Conservation (phyloP, 1,284 basidiomycete species). For the Phlebopus sp. region DNA sequence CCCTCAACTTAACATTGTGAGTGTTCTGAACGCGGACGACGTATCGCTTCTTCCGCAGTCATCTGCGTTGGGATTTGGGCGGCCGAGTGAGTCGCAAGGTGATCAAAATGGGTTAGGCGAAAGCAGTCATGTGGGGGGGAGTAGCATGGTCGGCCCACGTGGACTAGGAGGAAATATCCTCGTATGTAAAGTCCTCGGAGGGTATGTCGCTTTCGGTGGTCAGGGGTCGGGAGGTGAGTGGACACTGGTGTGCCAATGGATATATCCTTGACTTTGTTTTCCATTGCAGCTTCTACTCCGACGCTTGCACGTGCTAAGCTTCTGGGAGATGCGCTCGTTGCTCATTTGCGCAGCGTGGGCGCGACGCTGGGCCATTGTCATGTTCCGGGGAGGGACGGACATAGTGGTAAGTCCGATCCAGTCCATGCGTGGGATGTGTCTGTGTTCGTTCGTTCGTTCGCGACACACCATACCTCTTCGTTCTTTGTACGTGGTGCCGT, state of each 20-base stretch:
- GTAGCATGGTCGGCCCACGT: slow-evolving; percentile 46
- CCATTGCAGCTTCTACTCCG: background rate
- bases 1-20: slow-evolving; percentile 42
- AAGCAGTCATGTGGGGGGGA: background rate
- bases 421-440: too few species aligned
- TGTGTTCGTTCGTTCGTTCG: too few species aligned
- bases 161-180: slow-evolving; percentile 65
- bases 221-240: slow-evolving; percentile 13
- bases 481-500: too few species aligned
- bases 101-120: too few species aligned
- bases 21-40: slow-evolving; percentile 67
- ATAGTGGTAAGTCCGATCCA: slow-evolving; percentile 6
- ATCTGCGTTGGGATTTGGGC: slow-evolving; percentile 1
- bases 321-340: slow-evolving; percentile 45
- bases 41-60: slow-evolving; percentile 45
- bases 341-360: slow-evolving; percentile 48
- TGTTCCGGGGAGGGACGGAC: slow-evolving; percentile 43
- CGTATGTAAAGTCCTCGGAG: slow-evolving; percentile 68
- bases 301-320: slow-evolving; percentile 32
- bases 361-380: slow-evolving; percentile 57
- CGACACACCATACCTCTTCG: too few species aligned
- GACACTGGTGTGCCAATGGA: background rate
- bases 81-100: slow-evolving; percentile 15
- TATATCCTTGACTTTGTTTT: background rate
- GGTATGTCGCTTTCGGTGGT: slow-evolving; percentile 48